Percentiles rank a stretch among this genome's conserved stretches.
Conservation (phyloP, 208 protist genomes). For the Histomonas meleagridis region DNA sequence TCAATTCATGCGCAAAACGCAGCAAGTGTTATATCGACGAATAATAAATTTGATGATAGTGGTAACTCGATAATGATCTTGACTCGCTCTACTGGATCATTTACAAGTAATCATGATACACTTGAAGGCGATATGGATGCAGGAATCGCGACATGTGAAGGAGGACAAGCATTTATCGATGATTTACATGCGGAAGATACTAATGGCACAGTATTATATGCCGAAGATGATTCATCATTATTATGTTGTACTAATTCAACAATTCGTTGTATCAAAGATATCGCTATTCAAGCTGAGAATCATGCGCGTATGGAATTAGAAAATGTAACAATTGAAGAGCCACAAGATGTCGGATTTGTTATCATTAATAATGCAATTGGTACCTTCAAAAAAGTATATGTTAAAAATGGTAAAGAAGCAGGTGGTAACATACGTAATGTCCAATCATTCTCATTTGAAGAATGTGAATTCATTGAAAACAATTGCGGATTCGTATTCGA, state of each 20-base stretch:
- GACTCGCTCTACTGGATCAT: not conserved
- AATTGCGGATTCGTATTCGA: not conserved
- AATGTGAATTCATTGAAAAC: not conserved
- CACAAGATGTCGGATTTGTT: not conserved
- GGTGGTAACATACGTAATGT: not conserved
- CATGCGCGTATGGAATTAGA: not conserved
- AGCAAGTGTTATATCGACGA: not conserved
- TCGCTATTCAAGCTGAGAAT: not conserved
- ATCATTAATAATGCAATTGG: not conserved
- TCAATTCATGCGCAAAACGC: not conserved
- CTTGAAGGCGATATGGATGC: not conserved
- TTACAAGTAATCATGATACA: not conserved
- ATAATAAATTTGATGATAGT: not conserved
- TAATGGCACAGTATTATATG: not conserved
- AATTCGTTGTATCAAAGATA: not conserved
- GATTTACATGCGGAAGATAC: not conserved
- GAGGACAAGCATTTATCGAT: not conserved
- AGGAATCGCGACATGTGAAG: not conserved
- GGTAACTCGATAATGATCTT: not conserved
- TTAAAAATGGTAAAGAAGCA: not conserved
- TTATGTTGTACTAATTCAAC: not conserved
- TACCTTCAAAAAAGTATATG: not conserved
- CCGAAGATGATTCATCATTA: not conserved
- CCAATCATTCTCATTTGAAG: not conserved
- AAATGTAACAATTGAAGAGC: not conserved